phyloP scores from a whole-genome alignment of 805 yeast species.

The Myxozyma geophila region DNA sequence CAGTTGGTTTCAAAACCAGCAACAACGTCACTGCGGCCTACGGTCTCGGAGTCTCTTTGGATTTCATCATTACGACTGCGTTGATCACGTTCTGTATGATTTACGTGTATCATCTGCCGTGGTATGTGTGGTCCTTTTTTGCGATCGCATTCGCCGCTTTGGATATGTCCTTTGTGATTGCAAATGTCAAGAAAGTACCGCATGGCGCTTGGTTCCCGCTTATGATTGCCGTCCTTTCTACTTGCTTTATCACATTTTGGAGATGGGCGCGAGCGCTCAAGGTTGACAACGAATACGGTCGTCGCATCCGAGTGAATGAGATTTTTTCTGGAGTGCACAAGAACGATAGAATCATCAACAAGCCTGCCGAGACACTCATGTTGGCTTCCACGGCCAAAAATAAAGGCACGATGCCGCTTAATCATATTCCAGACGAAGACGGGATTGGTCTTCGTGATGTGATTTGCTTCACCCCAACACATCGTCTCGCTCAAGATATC shows the following conservation, averaged over 20 bases:
- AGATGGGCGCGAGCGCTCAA: slow-evolving; percentile 53
- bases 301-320: slow-evolving; percentile 47
- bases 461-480: background rate
- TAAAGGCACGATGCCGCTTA: background rate
- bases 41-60: slow-evolving; percentile 62
- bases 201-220: slow-evolving; percentile 70
- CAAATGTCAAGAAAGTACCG: slow-evolving; percentile 57
- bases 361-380: background rate
- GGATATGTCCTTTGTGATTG: slow-evolving; percentile 53
- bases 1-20: slow-evolving; percentile 53
- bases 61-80: slow-evolving; percentile 57
- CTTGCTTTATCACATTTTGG: slow-evolving; percentile 53
- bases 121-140: slow-evolving; percentile 45
- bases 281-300: slow-evolving; percentile 48
- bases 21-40: slow-evolving; percentile 62
- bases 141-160: slow-evolving; percentile 53
- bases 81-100: slow-evolving; percentile 54
- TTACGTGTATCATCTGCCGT: slow-evolving; percentile 51
- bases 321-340: slow-evolving; percentile 40
- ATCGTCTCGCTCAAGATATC: background rate
- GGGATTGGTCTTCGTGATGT: slow-evolving; percentile 1
- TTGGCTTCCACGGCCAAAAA: background rate
- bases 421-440: background rate
- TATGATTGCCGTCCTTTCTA: slow-evolving; percentile 50
- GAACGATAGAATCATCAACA: background rate